phyloP scores from a whole-genome alignment of 495 filamentous ascomycete genomes.

The Neohortaea acidophila region DNA sequence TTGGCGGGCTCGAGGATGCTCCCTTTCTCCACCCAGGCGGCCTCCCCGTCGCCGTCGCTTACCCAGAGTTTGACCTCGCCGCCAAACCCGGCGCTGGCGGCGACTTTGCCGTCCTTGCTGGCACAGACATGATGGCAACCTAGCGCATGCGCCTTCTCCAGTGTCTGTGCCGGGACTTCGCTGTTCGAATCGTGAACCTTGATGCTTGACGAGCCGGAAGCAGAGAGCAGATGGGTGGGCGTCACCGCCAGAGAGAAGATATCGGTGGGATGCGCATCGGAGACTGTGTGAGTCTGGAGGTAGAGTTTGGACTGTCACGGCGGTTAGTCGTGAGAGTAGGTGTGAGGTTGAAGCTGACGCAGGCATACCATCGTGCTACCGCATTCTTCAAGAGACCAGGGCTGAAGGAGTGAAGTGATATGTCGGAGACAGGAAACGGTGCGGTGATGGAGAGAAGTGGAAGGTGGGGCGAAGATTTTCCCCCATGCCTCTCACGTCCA shows the following conservation, averaged over 20 bases:
- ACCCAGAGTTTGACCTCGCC: conserved; percentile 75
- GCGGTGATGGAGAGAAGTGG: too few species aligned
- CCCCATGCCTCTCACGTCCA: too few species aligned
- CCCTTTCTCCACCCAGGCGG: conserved; percentile 36
- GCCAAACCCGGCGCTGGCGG: conserved; percentile 72
- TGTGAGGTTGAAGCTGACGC: too few species aligned
- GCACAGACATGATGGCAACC: conserved; percentile 79
- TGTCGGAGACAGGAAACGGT: too few species aligned
- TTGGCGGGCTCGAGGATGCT: conserved; percentile 31
- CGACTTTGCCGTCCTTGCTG: conserved; percentile 49
- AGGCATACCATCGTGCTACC: too few species aligned
- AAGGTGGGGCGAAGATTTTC: too few species aligned
- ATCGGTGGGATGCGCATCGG: conserved; percentile 76
- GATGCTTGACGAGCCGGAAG: conserved; percentile 64
- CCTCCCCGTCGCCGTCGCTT: conserved; percentile 34
- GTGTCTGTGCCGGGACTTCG: conserved; percentile 61
- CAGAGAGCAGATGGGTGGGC: conserved; percentile 57
- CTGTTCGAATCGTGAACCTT: conserved; percentile 53
- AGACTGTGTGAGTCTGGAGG: conserved; percentile 74
- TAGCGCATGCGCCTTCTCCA: conserved; percentile 60
- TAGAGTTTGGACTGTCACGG: conserved; percentile 99
- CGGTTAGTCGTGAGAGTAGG: too few species aligned
- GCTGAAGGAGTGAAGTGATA: too few species aligned
- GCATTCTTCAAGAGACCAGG: too few species aligned
- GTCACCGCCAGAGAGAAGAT: conserved; percentile 86